phyloP scores from a whole-genome alignment of 73 alveolate species.

The Tetrahymena elliotti region DNA sequence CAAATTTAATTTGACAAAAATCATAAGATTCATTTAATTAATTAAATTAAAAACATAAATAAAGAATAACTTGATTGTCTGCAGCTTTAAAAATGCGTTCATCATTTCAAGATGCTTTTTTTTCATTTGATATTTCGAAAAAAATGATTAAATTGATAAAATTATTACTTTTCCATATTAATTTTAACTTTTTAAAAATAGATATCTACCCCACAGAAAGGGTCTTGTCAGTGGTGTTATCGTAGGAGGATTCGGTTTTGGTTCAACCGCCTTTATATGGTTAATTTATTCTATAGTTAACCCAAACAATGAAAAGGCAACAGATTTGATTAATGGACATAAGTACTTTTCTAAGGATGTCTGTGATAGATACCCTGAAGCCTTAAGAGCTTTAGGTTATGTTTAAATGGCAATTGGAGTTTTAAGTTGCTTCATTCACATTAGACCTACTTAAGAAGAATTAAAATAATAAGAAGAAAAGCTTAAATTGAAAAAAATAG shows the following conservation, averaged over 20 bases:
- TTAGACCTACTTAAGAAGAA: background rate
- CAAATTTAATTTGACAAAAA: too few relatives aligned
- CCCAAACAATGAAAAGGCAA: background rate
- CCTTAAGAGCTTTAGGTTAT: background rate
- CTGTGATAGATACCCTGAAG: background rate
- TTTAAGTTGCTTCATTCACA: background rate
- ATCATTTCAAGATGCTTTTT: too few relatives aligned
- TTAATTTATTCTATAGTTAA: background rate
- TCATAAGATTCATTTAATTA: too few relatives aligned
- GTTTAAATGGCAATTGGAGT: background rate
- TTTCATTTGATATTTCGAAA: too few relatives aligned
- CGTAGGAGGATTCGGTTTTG: conserved; percentile 53
- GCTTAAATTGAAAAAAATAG: background rate
- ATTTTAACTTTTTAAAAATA: background rate
- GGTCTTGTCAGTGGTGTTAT: conserved; percentile 51
- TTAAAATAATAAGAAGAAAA: background rate
- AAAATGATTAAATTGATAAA: too few relatives aligned
- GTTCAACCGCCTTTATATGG: conserved; percentile 15
- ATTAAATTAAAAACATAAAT: too few relatives aligned
- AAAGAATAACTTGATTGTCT: too few relatives aligned
- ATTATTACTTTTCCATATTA: too few relatives aligned
- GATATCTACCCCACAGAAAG: conserved; percentile 20
- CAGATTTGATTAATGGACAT: background rate
- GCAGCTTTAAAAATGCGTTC: too few relatives aligned
- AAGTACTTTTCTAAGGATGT: background rate